Base-by-base conservation (phyloP, 805 yeast genomes). In the Priceomyces carsonii region DNA sequence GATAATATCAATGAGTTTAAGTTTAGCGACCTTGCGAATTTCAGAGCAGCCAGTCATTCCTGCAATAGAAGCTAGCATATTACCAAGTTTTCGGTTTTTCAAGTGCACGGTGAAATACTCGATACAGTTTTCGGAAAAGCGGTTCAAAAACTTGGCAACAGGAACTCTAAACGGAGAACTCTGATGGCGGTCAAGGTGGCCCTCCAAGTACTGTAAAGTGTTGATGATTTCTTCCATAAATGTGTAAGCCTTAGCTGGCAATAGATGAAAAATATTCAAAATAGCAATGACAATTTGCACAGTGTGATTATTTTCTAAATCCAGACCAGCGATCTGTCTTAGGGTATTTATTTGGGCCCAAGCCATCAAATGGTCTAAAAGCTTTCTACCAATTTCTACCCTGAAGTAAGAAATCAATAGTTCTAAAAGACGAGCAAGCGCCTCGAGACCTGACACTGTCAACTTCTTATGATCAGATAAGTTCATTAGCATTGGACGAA, bases 401-500 rank as follows among this genome's bases (percentile, higher is more conserved):
- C 95, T 85, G 71, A 93, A 93, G 52, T 93, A 91, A 3, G 95
- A 87, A 22, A 91, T 89, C 45, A 93, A 67, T 15, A 95, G 67
- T 52, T 91, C 96, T 26, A 93, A 69, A 20, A 93, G 69, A 28
- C 95, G 70, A 0, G 97, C 95, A 15, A 93, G 68, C 0, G 98
- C 96, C 52, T 91, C 96, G 13, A 93, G 67, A 2, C 97, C 96
- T 1, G 87, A 75, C 1, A 87, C 93, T 0, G 96, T 86, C 32
- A 93, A 66, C 38, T 91, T 83, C 58, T 88, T 88, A 58, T 89
- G 95, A 51, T 93, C 99, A 0, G 97, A 87, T 19, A 93, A 67
- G 48, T 91, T 91, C 90, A 91, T 86, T 43, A 93, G 64, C 85
- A 93, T 89, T 2, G 99, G 99, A 42, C 95, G 78, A 33, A 93